A percentile compares a stretch with the other conserved stretches of the same genome.
These are phyloP conservation scores for Smithsoniella earleae DNA, from an alignment of 163 green algal genomes.

Conservation along the genomic window DNA sequence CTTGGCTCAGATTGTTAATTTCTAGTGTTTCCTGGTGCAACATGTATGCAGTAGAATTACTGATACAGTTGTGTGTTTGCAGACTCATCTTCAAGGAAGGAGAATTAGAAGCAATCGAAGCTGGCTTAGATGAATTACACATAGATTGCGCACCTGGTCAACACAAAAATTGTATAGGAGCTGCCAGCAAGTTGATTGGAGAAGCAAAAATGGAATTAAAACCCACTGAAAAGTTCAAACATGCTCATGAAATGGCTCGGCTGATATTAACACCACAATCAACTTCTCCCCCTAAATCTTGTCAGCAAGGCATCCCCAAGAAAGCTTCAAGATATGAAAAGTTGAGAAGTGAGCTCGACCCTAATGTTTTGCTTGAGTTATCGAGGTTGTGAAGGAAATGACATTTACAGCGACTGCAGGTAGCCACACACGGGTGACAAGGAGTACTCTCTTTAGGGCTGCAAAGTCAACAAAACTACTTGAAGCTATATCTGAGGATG, in stretches of 20 bases:
- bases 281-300: not conserved
- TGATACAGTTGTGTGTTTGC: too few species aligned
- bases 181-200: too few species aligned
- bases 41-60: too few species aligned
- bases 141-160: too few species aligned
- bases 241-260: not conserved
- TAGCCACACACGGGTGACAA: constrained; percentile 25
- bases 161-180: too few species aligned
- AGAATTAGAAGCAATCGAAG: not conserved
- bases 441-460: constrained; percentile 14
- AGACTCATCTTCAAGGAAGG: not conserved
- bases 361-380: too few species aligned
- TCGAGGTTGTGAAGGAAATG: too few species aligned
- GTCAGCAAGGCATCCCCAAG: not conserved
- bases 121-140: not conserved
- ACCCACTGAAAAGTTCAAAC: not conserved
- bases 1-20: too few species aligned
- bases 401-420: not conserved
- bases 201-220: not conserved
- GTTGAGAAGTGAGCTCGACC: not conserved
- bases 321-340: not conserved
- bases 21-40: too few species aligned
- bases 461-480: not conserved
- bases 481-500: not conserved
- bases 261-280: too few species aligned